Evolutionary conservation across 208 protist species (phyloP), one percentile per base, ranked within the genome.

Genomic region (Blastocrithidia nonstop): DNA sequence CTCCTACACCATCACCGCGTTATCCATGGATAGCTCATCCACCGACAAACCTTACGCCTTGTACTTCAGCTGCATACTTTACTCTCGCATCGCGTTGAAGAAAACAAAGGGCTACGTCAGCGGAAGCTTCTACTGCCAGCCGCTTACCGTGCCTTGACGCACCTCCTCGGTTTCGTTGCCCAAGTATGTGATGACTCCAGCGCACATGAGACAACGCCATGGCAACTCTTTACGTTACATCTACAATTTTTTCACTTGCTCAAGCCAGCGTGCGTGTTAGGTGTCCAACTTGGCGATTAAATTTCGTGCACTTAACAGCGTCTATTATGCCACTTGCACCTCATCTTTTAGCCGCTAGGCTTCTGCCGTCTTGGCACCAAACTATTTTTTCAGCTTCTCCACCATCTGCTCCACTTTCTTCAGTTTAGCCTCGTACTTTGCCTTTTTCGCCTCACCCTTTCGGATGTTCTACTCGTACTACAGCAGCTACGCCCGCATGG

Each of bases 21-120:
- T 99, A 61, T 98, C 95, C 69, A 96, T 84, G 2, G 92, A 97
- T 17, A 98, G 74, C 35, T 94, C 79, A 58, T 98, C 96, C 11
- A 11, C 29, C 1, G 93, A 93, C 13, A 99, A 69, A 7, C 95
- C 95, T 58, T 98, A 67, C 4, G 76, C 59, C 73, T 97, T 98
- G 74, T 96, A 98, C 42, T 78, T 68, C 35, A 98, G 70, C 54
- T 95, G 73, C 54, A 95, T 82, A 47, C 82, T 95, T 65, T 98
- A 95, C 29, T 88, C 89, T 6, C 81, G 74, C 48, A 98, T 59
- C 54, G 98, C 98, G 15, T 61, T 70, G 45, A 79, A 82, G 51
- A 97, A 91, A 45, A 66, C 69, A 61, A 96, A 97, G 29, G 11
- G 29, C 41, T 91, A 66, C 16, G 54, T 48, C 35, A 88, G 45